Base-by-base conservation (phyloP, 768 basidiomycete species). In the Dioszegia crocea region DNA sequence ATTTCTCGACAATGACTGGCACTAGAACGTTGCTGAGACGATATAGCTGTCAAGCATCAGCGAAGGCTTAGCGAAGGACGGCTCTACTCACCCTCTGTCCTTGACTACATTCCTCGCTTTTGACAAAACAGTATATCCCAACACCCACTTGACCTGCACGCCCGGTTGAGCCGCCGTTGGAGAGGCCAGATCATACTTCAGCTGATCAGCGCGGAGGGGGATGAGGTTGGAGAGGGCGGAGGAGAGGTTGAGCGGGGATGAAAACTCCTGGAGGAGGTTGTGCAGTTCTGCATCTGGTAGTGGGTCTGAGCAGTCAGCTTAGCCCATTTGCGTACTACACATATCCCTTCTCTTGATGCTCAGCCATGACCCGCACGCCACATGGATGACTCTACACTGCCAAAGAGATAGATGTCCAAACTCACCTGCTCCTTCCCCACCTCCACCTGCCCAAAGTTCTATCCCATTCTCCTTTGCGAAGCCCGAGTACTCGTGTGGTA, bases 361-460 rank as follows among this genome's bases (percentile, higher is more conserved):
- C n/a, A n/a, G n/a, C n/a, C n/a, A n/a, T n/a, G n/a, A n/a, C n/a
- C n/a, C n/a, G n/a, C n/a, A n/a, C n/a, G n/a, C n/a, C n/a, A n/a
- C n/a, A n/a, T n/a, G n/a, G n/a, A n/a, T n/a, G n/a, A n/a, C n/a
- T n/a, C n/a, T n/a, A n/a, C 17, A 38, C 5, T 16, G 14, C 30
- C 21, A 38, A 54, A 29, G 17, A 33, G 11, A 45, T n/a, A n/a
- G 12, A 39, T 4, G 36, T 27, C 36, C 8, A 17, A 6, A 67
- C 74, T 59, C 58, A 75, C 74, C 72, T 40, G 70, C 65, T 4
- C 75, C 71, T 57, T 75, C 73, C 2, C 75, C 75, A 14, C 66
- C 67, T n/a, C 73, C 72, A 3, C 75, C 75, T 9, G 75, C 75
- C 75, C 75, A 76, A 0, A 76, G 54, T 33, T 74, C 66, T 1